Evolutionary conservation across 2,329 filamentous ascomycete species (phyloP), one percentile per base, ranked within the genome.

Genomic region (Hypoxylon sp.): DNA sequence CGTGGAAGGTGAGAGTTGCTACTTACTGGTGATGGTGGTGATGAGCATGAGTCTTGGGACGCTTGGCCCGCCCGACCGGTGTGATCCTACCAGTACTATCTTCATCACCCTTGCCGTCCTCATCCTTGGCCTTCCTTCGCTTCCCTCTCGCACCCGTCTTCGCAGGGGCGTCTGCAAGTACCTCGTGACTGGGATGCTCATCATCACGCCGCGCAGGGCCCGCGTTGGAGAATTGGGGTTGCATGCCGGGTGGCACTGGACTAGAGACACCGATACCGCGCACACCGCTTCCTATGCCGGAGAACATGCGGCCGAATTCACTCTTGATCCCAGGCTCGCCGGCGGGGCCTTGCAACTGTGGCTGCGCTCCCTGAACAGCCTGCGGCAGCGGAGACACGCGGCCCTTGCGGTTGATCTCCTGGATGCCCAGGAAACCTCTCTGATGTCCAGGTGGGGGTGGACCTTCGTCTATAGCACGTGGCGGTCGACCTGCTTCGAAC

Each of bases 301-400:
- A 93, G 80, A 97, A 98, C 86, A 98, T 97, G 69, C 93, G 91
- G 29, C 94, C 94, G 78, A 98, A 94, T 78, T 98, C 95, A 77
- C 91, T 97, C 84, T 98, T 97, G 76, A 98, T 97, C 47, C 92
- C 92, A 10, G 93, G 92, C 78, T 97, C 94, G 15, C 91, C 92
- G 13, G 90, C 89, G 5, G 93, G 93, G 2, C 92, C 93, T 58
- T 92, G 87, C 42, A 92, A 88, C 74, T 94, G 92, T 15, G 91
- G 89, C 78, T 97, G 94, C 1, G 93, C 94, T 21, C 95, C 95
- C 77, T 98, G 94, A 0, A 98, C 94, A 21, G 95, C 94, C 79
- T 98, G 95, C 0, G 95, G 95, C 15, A 98, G 83, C 1, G 95
- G 95, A 7, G 95, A 98, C 42, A 93, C 86, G 53, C 94, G 90